Base-by-base conservation (phyloP, 202 grass and related monocot genomes). In the Schoenoplectus triqueter region DNA sequence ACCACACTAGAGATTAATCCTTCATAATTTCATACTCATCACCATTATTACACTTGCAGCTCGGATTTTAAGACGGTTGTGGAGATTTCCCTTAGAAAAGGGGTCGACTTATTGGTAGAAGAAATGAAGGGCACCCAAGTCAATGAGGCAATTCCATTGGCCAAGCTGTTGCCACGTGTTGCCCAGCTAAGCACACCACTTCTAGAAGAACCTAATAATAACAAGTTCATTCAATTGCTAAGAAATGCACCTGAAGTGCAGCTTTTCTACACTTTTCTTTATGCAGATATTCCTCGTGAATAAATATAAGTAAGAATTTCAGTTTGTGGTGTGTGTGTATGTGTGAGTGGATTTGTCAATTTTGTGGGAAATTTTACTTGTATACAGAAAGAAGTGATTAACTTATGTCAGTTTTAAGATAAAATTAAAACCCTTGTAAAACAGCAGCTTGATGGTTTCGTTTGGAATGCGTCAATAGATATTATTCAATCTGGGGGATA, bases 191-290 rank as follows among this genome's bases (percentile, higher is more conserved):
- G 88, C 54, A 78, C 57, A 2, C 77, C 80, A 6, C 85, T 99
- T 78, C 97, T 99, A 39, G 97, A 96, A 70, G 97, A 96, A 64
- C 97, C 93, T 61, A 87, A 86, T 56, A 89, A 88, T 67, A 99
- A 99, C 87, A 96, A 91, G 64, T 91, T 96, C 80, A 91, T 92
- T 19, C 86, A 94, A 82, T 90, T 87, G 49, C 88, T 99, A 52
- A 78, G 76, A 89, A 92, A 64, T 70, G 88, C 92, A 87, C 90
- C 90, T 3, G 91, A 99, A 87, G 93, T 96, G 57, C 90, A 90
- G 54, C 90, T 96, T 74, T 99, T 99, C 84, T 96, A 92, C 84
- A 91, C 97, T 31, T 92, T 99, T 52, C 89, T 99, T 15, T 99
- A 96, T 21, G 91, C 97, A 3, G 93, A 94, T 80, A 94, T 96